phyloP scores from a whole-genome alignment of 305 asterid species.

The Andrographis paniculata region DNA sequence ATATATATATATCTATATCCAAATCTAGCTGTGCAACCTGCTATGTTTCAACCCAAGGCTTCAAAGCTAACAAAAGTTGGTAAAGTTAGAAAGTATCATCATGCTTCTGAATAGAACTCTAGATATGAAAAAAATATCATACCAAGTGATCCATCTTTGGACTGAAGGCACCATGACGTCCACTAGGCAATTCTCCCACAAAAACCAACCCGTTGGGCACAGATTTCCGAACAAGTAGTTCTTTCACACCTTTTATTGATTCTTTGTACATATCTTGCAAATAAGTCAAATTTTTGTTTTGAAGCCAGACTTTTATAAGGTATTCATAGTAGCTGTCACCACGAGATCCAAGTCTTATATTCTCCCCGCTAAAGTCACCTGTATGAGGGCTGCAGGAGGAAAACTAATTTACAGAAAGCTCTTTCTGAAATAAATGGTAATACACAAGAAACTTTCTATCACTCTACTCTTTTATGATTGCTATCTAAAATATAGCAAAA shows the following conservation, averaged over 20 bases:
- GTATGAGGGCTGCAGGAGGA: conserved; percentile 69
- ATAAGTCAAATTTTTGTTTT: conserved; percentile 59
- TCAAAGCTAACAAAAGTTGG: background rate
- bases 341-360: conserved; percentile 96
- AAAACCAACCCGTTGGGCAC: conserved; percentile 81
- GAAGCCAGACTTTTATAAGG: conserved; percentile 94
- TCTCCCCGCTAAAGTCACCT: conserved; percentile 84
- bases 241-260: conserved; percentile 83
- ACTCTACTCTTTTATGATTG: background rate
- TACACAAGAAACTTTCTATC: conserved; percentile 1
- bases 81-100: conserved; percentile 5
- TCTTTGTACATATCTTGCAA: conserved; percentile 77
- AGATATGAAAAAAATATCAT: conserved; percentile 19
- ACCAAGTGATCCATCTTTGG: conserved; percentile 99
- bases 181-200: conserved; percentile 90
- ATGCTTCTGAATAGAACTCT: background rate
- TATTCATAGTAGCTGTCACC: conserved; percentile 98
- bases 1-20: too few species aligned
- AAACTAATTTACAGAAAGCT: conserved; percentile 15
- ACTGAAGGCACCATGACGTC: conserved; percentile 60
- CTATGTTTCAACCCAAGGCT: too few species aligned
- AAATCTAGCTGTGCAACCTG: too few species aligned
- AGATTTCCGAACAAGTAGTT: conserved; percentile 73
- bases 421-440: conserved; percentile 2
- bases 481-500: too few species aligned